Evolutionary conservation across 2,329 filamentous ascomycete species (phyloP), one percentile per base, ranked within the genome.

Genomic region (Simplicillium aogashimaense): DNA sequence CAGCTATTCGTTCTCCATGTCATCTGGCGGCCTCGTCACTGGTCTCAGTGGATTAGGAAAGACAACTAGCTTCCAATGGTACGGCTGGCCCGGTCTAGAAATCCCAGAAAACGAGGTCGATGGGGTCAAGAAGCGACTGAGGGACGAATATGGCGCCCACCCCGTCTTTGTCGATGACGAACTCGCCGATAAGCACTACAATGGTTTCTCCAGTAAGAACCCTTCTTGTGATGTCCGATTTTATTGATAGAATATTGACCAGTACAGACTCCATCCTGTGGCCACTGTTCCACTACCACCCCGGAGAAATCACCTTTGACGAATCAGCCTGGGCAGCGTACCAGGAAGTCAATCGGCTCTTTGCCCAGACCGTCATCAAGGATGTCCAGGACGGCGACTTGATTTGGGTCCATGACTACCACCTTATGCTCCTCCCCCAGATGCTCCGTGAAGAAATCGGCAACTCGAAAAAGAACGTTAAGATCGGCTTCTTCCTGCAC

Each of bases 331-430:
- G 92, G 92, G 75, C 81, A 17, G 90, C 88, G 39, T 97, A 97
- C 68, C 81, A 81, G 54, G 85, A 95, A 57, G 90, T 94, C 49
- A 98, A 97, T 64, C 78, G 83, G 36, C 73, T 94, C 7, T 98
- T 97, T 55, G 90, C 92, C 43, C 82, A 90, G 65, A 81, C 84
- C 12, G 83, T 98, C 49, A 80, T 84, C 41, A 81, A 83, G 52
- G 86, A 95, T 53, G 86, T 95, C 10, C 77, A 89, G 59, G 90
- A 97, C 58, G 89, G 88, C 41, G 92, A 98, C 62, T 67, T 95
- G 53, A 83, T 98, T 53, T 98, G 92, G 92, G 86, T 98, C 6
- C 92, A 98, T 61, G 92, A 98, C 63, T 98, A 97, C 66, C 92
- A 98, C 63, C 71, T 97, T 46, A 97, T 97, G 89, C 80, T 98